phyloP scores from a whole-genome alignment of 805 yeast species.

The Candida arabinofermentans region DNA sequence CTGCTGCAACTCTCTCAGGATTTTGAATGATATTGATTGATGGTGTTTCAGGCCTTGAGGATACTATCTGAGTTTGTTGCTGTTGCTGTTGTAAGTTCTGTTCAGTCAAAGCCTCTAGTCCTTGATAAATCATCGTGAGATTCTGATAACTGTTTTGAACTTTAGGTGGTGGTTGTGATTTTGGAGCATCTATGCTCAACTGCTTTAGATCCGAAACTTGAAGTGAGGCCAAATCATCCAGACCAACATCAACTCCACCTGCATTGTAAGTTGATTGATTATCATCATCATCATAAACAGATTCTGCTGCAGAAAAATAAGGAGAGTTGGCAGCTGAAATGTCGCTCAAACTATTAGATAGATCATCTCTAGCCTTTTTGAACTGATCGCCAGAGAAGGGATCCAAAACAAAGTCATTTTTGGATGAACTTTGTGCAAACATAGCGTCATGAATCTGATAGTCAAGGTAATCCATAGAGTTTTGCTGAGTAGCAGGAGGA shows the following conservation, averaged over 20 bases:
- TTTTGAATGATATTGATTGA: constrained; percentile 28
- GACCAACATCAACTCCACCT: background rate
- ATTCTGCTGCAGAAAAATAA: constrained; percentile 24
- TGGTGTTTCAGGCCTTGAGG: constrained; percentile 8
- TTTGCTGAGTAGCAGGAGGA: background rate
- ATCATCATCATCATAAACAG: constrained; percentile 20
- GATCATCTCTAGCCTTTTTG: constrained; percentile 11
- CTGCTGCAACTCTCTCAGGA: constrained; percentile 39
- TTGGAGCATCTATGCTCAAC: constrained; percentile 10
- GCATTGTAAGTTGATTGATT: constrained; percentile 6
- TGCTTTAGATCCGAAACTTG: constrained; percentile 14
- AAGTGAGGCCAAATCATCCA: constrained; percentile 12
- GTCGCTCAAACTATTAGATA: constrained; percentile 17
- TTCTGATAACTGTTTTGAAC: constrained; percentile 9
- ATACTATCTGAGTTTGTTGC: constrained; percentile 3
- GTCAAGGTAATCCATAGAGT: background rate
- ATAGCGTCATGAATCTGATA: constrained; percentile 4
- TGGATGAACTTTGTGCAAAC: constrained; percentile 7
- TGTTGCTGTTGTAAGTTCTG: constrained; percentile 19
- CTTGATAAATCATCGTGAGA: constrained; percentile 7
- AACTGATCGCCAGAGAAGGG: constrained; percentile 15
- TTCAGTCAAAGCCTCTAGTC: constrained; percentile 18
- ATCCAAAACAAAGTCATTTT: constrained; percentile 9
- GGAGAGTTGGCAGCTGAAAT: constrained; percentile 25
- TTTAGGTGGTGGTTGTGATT: constrained; percentile 2